Conservation (phyloP, 257 asterid species). For the Solanum chiquidenum region DNA sequence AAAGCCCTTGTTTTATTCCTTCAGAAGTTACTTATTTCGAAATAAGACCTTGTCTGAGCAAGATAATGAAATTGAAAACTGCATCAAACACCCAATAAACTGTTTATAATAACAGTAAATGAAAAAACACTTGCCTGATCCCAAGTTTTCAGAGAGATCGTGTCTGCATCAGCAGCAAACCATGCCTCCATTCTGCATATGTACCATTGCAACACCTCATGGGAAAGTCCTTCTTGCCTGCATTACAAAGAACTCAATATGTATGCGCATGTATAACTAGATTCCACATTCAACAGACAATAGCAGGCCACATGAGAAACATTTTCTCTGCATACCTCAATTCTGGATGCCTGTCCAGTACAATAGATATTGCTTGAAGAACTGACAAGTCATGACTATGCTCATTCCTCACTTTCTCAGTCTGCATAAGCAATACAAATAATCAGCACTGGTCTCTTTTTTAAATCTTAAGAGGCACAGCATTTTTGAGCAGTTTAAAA, state of each 20-base stretch:
- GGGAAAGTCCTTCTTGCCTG: constrained; percentile 81
- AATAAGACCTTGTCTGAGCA: not conserved
- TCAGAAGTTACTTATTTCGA: not conserved
- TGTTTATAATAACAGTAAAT: not conserved
- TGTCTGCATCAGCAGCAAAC: constrained; percentile 99
- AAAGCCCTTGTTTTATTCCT: not conserved
- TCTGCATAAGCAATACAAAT: constrained; percentile 34
- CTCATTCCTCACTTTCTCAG: constrained; percentile 80
- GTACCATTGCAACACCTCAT: constrained; percentile 92
- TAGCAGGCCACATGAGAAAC: not conserved
- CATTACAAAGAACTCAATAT: constrained; percentile 1
- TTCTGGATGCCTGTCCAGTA: constrained; percentile 72
- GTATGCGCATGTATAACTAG: constrained; percentile 2
- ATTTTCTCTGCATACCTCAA: constrained; percentile 40
- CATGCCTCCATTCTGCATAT: constrained; percentile 99
- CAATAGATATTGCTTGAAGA: constrained; percentile 68
- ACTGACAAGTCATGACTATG: constrained; percentile 74
- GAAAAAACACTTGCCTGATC: constrained; percentile 62
- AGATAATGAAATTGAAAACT: not conserved
- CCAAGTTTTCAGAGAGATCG: constrained; percentile 95
- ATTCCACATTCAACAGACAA: constrained; percentile 4
- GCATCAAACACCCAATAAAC: not conserved
- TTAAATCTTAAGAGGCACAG: not conserved
- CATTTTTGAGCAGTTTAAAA: not conserved
- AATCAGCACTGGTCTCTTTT: not conserved